Evolutionary conservation across 2,329 filamentous ascomycete species (phyloP).

Genomic region (Coleophoma cylindrospora): DNA sequence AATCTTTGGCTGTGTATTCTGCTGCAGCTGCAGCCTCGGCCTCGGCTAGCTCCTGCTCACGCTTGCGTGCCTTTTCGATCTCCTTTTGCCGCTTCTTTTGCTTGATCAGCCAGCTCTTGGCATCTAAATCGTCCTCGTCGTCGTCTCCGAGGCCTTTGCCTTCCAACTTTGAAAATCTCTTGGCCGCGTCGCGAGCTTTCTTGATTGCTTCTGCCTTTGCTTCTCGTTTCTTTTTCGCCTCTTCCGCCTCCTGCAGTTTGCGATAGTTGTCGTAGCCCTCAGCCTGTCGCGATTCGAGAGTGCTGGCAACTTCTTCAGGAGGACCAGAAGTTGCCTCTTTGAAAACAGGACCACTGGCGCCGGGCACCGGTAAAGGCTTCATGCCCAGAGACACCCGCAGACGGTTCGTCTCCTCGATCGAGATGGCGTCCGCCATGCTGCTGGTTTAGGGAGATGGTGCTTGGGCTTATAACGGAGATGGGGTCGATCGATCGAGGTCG

Average conservation of each 20-base stretch:
- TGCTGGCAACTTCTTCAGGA: slow-evolving; percentile 69
- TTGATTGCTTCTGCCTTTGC: slow-evolving; percentile 79
- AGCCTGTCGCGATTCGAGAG: slow-evolving; percentile 75
- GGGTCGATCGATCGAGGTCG: background rate
- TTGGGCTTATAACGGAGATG: background rate
- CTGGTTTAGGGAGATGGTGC: background rate
- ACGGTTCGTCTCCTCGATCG: slow-evolving; percentile 91
- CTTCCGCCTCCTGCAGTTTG: slow-evolving; percentile 63
- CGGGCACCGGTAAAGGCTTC: slow-evolving; percentile 82
- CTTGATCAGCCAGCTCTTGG: slow-evolving; percentile 79
- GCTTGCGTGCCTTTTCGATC: slow-evolving; percentile 69
- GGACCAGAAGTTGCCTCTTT: slow-evolving; percentile 34
- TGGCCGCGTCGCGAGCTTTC: slow-evolving; percentile 79
- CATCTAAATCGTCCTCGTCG: slow-evolving; percentile 63
- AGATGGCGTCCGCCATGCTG: slow-evolving; percentile 52
- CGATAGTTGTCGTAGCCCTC: slow-evolving; percentile 69
- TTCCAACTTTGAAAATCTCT: slow-evolving; percentile 69
- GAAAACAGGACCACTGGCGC: slow-evolving; percentile 55
- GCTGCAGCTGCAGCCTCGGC: slow-evolving; percentile 61
- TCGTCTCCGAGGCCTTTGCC: slow-evolving; percentile 83
- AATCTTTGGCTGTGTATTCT: slow-evolving; percentile 79
- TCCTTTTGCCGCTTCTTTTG: slow-evolving; percentile 94
- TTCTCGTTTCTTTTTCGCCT: slow-evolving; percentile 72
- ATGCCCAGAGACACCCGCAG: slow-evolving; percentile 85
- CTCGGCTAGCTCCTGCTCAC: slow-evolving; percentile 73